Conservation (phyloP, 495 filamentous ascomycete genomes). For the Chaetomium tenue region DNA sequence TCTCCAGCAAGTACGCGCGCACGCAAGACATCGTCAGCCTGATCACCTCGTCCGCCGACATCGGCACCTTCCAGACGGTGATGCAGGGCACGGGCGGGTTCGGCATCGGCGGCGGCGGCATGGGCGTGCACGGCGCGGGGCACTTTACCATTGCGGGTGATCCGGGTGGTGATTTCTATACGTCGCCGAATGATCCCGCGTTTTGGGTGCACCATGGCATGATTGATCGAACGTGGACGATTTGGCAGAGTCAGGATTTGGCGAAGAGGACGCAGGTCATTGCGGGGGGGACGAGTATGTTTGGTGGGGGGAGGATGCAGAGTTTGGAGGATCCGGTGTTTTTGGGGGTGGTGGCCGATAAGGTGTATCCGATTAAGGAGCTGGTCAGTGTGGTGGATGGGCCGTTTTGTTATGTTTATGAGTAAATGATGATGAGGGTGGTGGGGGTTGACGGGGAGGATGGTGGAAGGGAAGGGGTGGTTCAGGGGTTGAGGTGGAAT, state of each 20-base stretch:
- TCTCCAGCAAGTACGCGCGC: constrained; percentile 47
- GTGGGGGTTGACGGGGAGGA: too few species aligned
- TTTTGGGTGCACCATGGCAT: constrained; percentile 68
- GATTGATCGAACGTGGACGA: constrained; percentile 66
- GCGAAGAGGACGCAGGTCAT: constrained; percentile 36
- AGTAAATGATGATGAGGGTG: constrained; percentile 30
- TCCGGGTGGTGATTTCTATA: constrained; percentile 50
- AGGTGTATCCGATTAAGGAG: constrained; percentile 45
- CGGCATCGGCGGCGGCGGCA: constrained; percentile 12
- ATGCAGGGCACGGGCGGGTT: constrained; percentile 37
- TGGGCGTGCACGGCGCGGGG: constrained; percentile 44
- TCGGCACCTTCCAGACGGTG: constrained; percentile 46
- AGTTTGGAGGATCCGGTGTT: constrained; percentile 46
- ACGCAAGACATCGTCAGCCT: constrained; percentile 50
- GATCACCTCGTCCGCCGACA: constrained; percentile 44
- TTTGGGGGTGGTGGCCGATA: constrained; percentile 41
- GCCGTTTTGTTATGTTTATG: constrained; percentile 53
- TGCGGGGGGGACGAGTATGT: constrained; percentile 42
- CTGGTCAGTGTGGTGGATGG: constrained; percentile 48
- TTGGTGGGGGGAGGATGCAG: constrained; percentile 33
- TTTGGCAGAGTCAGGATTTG: constrained; percentile 59
- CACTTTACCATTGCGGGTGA: constrained; percentile 47
- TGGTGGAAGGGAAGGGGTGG: not conserved
- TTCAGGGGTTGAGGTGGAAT: not conserved
- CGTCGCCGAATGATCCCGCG: constrained; percentile 62